Evolutionary conservation across 768 basidiomycete genomes (phyloP).

Genomic region (Boletus sp.): DNA sequence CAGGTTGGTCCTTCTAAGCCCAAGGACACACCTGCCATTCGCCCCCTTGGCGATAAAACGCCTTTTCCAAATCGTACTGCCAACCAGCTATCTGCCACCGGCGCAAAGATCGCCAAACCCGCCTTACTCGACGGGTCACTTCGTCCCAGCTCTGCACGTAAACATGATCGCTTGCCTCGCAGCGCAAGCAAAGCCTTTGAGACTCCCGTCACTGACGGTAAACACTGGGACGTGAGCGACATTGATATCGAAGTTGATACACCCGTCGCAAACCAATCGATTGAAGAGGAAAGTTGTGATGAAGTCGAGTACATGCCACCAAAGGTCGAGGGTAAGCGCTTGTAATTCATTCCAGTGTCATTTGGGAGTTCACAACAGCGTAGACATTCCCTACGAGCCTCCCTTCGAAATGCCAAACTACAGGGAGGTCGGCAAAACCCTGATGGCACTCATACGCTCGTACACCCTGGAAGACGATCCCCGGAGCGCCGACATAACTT

Average conservation of each 20-base stretch:
- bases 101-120: constrained; percentile 36
- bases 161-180: constrained; percentile 55
- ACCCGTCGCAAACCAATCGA: constrained; percentile 20
- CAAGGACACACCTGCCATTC: constrained; percentile 28
- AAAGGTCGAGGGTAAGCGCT: constrained; percentile 43
- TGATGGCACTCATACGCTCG: constrained; percentile 37
- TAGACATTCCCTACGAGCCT: constrained; percentile 44
- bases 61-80: constrained; percentile 64
- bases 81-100: constrained; percentile 34
- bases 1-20: constrained; percentile 24
- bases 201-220: constrained; percentile 63
- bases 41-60: constrained; percentile 71
- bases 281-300: constrained; percentile 35
- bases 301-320: constrained; percentile 59
- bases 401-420: constrained; percentile 51
- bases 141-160: constrained; percentile 67
- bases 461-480: constrained; percentile 34
- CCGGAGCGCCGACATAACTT: constrained; percentile 15
- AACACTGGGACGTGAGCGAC: constrained; percentile 78
- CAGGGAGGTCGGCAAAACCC: constrained; percentile 35
- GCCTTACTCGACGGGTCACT: constrained; percentile 41
- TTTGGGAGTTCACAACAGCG: not conserved
- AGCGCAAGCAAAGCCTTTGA: constrained; percentile 51
- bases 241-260: constrained; percentile 35
- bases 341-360: not conserved